phyloP scores from a whole-genome alignment of 768 basidiomycete genomes.

The Cystofilobasidium macerans region DNA sequence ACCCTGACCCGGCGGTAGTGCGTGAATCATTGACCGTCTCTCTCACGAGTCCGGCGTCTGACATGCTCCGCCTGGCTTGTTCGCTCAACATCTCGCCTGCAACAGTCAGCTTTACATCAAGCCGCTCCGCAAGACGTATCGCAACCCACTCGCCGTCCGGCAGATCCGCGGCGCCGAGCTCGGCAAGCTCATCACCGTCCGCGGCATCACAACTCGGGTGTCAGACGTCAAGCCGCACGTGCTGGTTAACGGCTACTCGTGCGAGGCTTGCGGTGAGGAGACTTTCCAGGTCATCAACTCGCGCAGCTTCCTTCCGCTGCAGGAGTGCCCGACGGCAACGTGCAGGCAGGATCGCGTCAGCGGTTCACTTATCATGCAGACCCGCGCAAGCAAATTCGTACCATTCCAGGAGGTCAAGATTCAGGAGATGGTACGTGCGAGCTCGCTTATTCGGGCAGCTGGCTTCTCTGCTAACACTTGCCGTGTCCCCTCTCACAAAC shows the following conservation, averaged over 20 bases:
- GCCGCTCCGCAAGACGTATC: conserved; percentile 48
- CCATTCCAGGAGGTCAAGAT: conserved; percentile 99
- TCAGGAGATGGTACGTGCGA: conserved; percentile 78
- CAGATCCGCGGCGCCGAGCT: conserved; percentile 75
- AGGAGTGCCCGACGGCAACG: conserved; percentile 74
- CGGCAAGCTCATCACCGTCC: conserved; percentile 88
- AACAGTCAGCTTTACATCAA: conserved; percentile 95
- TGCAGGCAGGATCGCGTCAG: conserved; percentile 75
- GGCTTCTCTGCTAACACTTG: neutral
- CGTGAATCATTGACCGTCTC: conserved; percentile 38
- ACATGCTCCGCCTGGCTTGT: conserved; percentile 1
- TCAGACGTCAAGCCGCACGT: conserved; percentile 97
- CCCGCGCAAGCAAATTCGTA: conserved; percentile 87
- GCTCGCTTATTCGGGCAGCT: too few relatives aligned
- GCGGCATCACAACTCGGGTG: conserved; percentile 95
- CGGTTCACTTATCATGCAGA: conserved; percentile 97
- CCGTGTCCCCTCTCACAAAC: too few relatives aligned
- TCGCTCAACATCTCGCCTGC: neutral
- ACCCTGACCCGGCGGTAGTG: conserved; percentile 91
- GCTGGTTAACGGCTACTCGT: conserved; percentile 94
- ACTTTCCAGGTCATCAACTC: conserved; percentile 94
- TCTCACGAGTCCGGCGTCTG: neutral
- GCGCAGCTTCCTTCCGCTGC: conserved; percentile 79
- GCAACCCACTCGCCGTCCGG: conserved; percentile 62
- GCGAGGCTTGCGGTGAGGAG: conserved; percentile 94